Evolutionary conservation across 2,329 filamentous ascomycete genomes (phyloP).

Genomic region (Rhynchosporium secalis): DNA sequence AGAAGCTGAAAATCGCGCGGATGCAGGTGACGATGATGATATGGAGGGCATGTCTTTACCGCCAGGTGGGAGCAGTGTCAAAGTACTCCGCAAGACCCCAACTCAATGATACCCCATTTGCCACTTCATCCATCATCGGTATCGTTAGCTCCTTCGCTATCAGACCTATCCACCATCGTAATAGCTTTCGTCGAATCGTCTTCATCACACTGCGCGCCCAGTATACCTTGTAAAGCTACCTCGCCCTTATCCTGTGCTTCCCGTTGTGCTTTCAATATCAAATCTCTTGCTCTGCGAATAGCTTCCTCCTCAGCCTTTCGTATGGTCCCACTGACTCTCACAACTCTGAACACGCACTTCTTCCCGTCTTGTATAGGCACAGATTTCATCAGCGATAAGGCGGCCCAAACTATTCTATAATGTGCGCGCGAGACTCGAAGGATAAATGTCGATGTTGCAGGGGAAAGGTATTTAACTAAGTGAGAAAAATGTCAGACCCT

Average conservation of each 20-base stretch:
- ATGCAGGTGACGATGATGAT: slow-evolving; percentile 50
- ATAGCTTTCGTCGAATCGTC: slow-evolving; percentile 43
- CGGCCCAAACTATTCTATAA: slow-evolving; percentile 87
- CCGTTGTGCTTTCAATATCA: slow-evolving; percentile 67
- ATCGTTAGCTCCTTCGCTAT: slow-evolving; percentile 49
- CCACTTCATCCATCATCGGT: slow-evolving; percentile 44
- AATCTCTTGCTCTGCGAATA: slow-evolving; percentile 70
- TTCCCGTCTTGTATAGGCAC: slow-evolving; percentile 59
- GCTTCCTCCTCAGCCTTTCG: slow-evolving; percentile 89
- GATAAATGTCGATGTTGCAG: slow-evolving; percentile 92
- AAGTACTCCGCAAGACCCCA: slow-evolving; percentile 61
- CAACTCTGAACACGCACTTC: slow-evolving; percentile 78
- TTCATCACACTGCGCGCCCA: slow-evolving; percentile 34
- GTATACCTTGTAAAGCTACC: slow-evolving; percentile 44
- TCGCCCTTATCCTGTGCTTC: slow-evolving; percentile 45
- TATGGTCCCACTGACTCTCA: slow-evolving; percentile 89
- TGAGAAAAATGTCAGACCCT: neutral
- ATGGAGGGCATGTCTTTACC: slow-evolving; percentile 44
- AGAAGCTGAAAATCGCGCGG: slow-evolving; percentile 46
- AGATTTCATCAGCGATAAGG: slow-evolving; percentile 74
- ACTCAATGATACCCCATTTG: slow-evolving; percentile 46
- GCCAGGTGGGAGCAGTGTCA: slow-evolving; percentile 65
- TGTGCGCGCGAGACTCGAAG: slow-evolving; percentile 79
- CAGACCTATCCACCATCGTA: slow-evolving; percentile 48
- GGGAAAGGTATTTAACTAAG: slow-evolving; percentile 86